Conservation (phyloP, 345 rosid species). For the Eucalyptus curtisii region DNA sequence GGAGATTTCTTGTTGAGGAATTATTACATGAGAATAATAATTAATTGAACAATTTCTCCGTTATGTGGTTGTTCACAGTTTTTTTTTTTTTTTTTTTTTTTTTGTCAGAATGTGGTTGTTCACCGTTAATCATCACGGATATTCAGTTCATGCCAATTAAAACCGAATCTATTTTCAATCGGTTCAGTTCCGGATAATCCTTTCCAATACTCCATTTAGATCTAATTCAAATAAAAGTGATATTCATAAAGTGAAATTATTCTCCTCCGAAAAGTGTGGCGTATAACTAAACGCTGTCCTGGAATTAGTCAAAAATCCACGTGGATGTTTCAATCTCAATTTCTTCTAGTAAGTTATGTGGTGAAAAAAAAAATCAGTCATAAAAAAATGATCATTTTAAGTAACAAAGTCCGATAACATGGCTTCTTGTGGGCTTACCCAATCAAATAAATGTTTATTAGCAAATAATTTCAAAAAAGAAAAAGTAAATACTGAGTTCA, state of each 20-base stretch:
- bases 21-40: too few species aligned
- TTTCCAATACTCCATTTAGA: not conserved
- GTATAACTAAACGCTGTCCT: not conserved
- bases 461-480: too few species aligned
- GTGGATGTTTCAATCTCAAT: not conserved
- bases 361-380: fast-evolving
- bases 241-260: not conserved
- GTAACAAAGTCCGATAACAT: too few species aligned
- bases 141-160: not conserved
- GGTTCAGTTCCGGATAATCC: not conserved
- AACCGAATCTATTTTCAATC: not conserved
- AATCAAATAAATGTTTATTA: too few species aligned
- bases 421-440: not conserved
- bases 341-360: not conserved
- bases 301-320: not conserved
- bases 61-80: not conserved
- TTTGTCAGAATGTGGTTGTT: not conserved
- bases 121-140: not conserved
- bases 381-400: too few species aligned
- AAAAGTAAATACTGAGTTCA: not conserved
- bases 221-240: not conserved
- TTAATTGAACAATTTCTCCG: not conserved
- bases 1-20: not conserved
- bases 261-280: not conserved
- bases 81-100: too few species aligned